Conservation (phyloP, 2,329 filamentous ascomycete genomes). For the Geoglossum cookeanum region DNA sequence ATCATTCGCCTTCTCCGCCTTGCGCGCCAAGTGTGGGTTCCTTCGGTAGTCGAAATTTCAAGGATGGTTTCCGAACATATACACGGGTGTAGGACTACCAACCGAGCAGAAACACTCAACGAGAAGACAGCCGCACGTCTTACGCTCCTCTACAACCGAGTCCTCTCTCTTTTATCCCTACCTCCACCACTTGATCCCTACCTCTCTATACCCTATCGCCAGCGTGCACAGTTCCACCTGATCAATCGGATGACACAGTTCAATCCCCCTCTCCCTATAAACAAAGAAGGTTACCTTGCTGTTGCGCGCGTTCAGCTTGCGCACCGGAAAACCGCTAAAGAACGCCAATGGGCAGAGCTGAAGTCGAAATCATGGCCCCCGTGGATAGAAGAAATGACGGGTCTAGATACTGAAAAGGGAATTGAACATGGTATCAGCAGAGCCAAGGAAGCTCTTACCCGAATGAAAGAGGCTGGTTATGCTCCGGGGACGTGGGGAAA, state of each 20-base stretch:
- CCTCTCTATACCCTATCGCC: conserved; percentile 27
- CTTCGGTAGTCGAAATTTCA: conserved; percentile 24
- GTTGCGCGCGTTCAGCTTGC: conserved; percentile 36
- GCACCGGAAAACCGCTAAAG: conserved; percentile 34
- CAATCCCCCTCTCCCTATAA: conserved; percentile 34
- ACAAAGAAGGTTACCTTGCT: conserved; percentile 36
- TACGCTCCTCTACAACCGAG: conserved; percentile 28
- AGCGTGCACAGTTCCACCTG: conserved; percentile 37
- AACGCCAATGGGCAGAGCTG: conserved; percentile 37
- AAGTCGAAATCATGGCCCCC: conserved; percentile 45
- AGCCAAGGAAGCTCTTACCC: conserved; percentile 33
- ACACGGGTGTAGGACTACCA: conserved; percentile 5
- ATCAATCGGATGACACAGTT: conserved; percentile 36
- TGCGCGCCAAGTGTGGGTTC: conserved; percentile 30
- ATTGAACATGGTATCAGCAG: conserved; percentile 36
- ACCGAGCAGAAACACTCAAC: conserved; percentile 4
- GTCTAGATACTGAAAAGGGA: conserved; percentile 38
- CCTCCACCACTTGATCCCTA: conserved; percentile 31
- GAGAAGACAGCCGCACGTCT: conserved; percentile 12
- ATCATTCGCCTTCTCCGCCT: conserved; percentile 30
- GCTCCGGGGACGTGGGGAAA: conserved; percentile 30
- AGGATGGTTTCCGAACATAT: conserved; percentile 21
- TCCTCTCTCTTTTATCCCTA: conserved; percentile 29
- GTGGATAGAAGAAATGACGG: conserved; percentile 42
- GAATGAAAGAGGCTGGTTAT: conserved; percentile 43